Conservation (phyloP, 139 green algal species). For the Pleodorina starrii region DNA sequence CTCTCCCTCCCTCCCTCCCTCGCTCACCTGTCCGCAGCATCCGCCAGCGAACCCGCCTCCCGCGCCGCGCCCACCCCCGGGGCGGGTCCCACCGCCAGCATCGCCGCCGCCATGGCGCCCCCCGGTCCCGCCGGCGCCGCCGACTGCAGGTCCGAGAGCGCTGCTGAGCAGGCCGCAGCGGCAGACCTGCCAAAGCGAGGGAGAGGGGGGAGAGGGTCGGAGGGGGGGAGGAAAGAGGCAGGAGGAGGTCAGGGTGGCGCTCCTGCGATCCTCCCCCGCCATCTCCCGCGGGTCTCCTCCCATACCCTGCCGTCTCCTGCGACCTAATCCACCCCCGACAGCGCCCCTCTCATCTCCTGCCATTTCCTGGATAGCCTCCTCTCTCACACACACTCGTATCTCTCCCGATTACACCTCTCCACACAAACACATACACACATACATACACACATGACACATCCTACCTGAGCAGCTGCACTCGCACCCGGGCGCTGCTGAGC, state of each 20-base stretch:
- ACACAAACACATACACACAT: no score
- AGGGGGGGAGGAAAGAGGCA: no score
- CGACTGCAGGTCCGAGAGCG: constrained; percentile 8
- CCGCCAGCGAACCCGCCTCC: constrained; percentile 8
- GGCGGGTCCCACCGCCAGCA: not conserved
- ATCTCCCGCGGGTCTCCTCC: no score
- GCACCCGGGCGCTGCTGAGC: constrained; percentile 42
- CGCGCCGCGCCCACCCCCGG: not conserved
- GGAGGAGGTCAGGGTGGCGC: no score
- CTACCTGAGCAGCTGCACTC: constrained; percentile 49
- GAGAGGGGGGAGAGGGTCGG: no score
- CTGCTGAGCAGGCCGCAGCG: not conserved
- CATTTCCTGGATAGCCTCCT: no score
- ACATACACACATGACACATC: no score
- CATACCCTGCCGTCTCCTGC: no score
- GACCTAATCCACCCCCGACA: no score
- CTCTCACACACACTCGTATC: no score
- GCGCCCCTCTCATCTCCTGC: no score
- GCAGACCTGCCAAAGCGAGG: constrained; percentile 26
- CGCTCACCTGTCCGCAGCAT: constrained; percentile 28
- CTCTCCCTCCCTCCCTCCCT: not conserved
- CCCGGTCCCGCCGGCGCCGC: not conserved
- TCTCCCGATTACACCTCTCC: no score
- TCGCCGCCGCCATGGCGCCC: not conserved
- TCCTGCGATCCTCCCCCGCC: not conserved